Base-by-base conservation (phyloP, 306 rosid species). In the Fragaria vesca region DNA sequence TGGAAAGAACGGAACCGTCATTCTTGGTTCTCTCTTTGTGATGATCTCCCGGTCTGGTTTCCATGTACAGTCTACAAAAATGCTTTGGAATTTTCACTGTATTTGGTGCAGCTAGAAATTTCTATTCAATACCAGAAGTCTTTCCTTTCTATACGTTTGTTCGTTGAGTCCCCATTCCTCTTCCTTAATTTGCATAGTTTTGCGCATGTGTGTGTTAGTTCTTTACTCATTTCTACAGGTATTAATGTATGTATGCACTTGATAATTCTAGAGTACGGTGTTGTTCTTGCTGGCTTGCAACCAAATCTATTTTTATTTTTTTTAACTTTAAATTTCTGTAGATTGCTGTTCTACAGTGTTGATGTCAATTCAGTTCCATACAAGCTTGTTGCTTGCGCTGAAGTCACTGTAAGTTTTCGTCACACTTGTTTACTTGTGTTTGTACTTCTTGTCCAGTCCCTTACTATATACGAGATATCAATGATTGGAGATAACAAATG, bases 381-480 rank as follows among this genome's bases (percentile, higher is more conserved):
- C 86, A 92, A 83, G 88, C 95, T 94, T 65, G 92, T 94, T 69
- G 80, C 90, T 70, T 92, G 79, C 21, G 98, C 93, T 50, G 95
- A 94, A 54, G 94, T 94, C 43, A 88, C 96, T 72, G 98, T 94
- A 86, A 92, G 98, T 90, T 72, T 48, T 84, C 57, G 15, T 69
- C 50, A 66, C 36, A 52, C 78, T 55, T 80, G 55, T 72, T 46
- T 73, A n/a, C 77, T 58, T 74, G 48, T 77, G 34, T 26, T 24
- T 71, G 43, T 79, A 38, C 30, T 60, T 81, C 26, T 13, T 11
- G 30, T 18, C 34, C n/a, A 12, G 8, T n/a, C 45, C 71, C 28
- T 38, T 20, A 2, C 8, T 16, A 36, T 13, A 7, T 20, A 38
- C 1, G 24, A 69, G 52, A 0, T 69, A 69, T 69, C 54, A 21